Evolutionary conservation across 2,329 filamentous ascomycete species (phyloP), one percentile per base, ranked within the genome.

Genomic region (Aspergillus eucalypticola): DNA sequence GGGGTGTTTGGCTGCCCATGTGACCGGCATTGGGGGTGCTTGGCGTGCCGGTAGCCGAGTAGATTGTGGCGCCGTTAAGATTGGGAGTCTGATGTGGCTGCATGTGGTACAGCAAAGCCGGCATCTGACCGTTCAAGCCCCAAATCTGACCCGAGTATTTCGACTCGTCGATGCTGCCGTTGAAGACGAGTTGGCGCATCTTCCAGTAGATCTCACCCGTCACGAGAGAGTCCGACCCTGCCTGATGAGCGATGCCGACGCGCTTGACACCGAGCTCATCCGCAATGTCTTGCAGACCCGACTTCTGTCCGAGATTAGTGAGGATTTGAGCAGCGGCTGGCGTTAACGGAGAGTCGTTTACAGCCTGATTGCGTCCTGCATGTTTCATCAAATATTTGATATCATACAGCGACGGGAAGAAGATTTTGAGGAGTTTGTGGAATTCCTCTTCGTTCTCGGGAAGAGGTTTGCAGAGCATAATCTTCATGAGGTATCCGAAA

Each of bases 351-450:
- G 84, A 87, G 68, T 79, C 80, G 71, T 86, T 89, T 53, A 84
- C 83, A 58, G 86, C 85, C 72, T 90, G 86, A 56, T 89, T 84
- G 67, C 86, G 86, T 65, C 90, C 89, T 27, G 92, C 92, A 70
- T 92, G 88, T 74, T 96, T 96, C 86, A 97, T 94, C 42, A 99
- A 85, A 75, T 95, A 96, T 79, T 99, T 99, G 67, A 99, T 95
- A 73, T 99, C 95, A 75, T 95, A 96, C 0, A 96, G 87, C 17
- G 89, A 89, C 0, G 95, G 95, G 75, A 99, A 99, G 82, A 94
- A 98, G 50, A 91, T 89, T 73, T 91, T 91, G 78, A 98, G 91
- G 51, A 94, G 86, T 70, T 89, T 86, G 73, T 96, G 90, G 75
- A 98, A 99, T 64, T 95, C 89, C 53, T 88, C 85, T 74, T 98